These are phyloP conservation scores for Diaporthe australafricana DNA, from an alignment of 2,329 filamentous ascomycete species.

Conservation along the genomic window DNA sequence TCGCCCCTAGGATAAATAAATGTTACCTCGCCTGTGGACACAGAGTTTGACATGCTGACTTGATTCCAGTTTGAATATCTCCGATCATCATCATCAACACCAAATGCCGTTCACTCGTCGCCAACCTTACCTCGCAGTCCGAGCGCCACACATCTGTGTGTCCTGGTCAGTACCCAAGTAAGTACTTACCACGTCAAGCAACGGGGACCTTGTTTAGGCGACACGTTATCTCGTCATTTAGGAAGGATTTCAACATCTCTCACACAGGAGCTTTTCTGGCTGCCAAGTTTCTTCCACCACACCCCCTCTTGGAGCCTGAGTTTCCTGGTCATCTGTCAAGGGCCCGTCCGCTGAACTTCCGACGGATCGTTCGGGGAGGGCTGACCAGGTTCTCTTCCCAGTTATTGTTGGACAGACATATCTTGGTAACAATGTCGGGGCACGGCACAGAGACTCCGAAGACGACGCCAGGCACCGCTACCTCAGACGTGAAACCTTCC, in stretches of 20 bases:
- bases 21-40: neutral
- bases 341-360: neutral
- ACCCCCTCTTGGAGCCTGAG: neutral
- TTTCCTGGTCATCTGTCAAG: neutral
- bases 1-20: too few species aligned
- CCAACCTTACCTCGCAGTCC: neutral
- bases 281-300: neutral
- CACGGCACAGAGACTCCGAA: neutral
- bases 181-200: neutral
- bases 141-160: neutral
- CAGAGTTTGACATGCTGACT: neutral
- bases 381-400: constrained; percentile 7
- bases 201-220: neutral
- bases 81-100: neutral
- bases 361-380: neutral
- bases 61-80: neutral
- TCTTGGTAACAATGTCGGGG: neutral
- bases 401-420: constrained; percentile 21
- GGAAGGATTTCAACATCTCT: neutral
- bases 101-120: neutral
- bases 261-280: neutral
- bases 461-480: constrained; percentile 1
- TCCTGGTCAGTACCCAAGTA: neutral
- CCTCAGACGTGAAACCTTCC: neutral
- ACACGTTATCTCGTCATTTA: too few species aligned